Evolutionary conservation across 768 basidiomycete species (phyloP).

Genomic region (Boletales sp.): DNA sequence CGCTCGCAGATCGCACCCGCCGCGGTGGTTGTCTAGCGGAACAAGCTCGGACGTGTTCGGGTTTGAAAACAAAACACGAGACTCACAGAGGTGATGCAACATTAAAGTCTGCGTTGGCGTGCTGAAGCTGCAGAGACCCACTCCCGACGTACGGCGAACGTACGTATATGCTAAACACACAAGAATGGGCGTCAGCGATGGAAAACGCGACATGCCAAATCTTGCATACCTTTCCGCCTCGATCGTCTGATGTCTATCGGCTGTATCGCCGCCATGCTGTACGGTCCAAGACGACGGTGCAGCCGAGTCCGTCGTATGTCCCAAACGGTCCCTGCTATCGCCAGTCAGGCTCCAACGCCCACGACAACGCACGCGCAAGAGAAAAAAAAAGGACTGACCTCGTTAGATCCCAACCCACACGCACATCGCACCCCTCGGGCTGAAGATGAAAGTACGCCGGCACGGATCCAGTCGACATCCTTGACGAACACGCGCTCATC

Average conservation of each 20-base stretch:
- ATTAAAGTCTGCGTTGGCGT: background rate
- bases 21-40: background rate
- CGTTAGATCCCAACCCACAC: background rate
- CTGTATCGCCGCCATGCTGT: background rate
- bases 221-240: constrained; percentile 5
- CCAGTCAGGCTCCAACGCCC: background rate
- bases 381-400: constrained; percentile 8
- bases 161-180: background rate
- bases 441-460: background rate
- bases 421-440: background rate
- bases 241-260: background rate
- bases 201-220: background rate
- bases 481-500: background rate
- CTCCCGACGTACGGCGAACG: background rate
- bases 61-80: background rate
- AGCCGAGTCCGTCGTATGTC: too few species aligned
- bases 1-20: background rate
- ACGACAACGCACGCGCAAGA: background rate
- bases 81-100: background rate
- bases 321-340: constrained; percentile 5
- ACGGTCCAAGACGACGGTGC: constrained; percentile 1
- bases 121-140: background rate
- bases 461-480: constrained; percentile 5
- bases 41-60: background rate
- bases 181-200: background rate